Conservation (phyloP, 2,329 filamentous ascomycete species). For the Scytalidium lignicola region DNA sequence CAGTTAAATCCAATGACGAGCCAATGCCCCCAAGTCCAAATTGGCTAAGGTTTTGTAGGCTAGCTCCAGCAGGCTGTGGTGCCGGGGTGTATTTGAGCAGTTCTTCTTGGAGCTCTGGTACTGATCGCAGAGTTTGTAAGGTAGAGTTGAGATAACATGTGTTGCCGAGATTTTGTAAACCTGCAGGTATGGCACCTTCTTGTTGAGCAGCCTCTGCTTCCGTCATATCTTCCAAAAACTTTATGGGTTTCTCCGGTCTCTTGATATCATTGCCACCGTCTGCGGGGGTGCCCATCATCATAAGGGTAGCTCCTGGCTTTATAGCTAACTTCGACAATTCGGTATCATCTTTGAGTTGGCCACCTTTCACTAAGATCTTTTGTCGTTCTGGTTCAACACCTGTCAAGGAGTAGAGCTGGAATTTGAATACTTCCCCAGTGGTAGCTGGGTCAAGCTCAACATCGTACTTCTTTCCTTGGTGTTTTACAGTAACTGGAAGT, state of each 20-base stretch:
- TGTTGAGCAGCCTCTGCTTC: slow-evolving; percentile 83
- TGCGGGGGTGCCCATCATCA: slow-evolving; percentile 92
- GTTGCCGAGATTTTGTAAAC: slow-evolving; percentile 88
- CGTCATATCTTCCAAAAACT: slow-evolving; percentile 96
- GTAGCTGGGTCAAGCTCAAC: slow-evolving; percentile 82
- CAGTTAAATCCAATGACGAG: slow-evolving; percentile 63
- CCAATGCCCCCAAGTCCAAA: slow-evolving; percentile 37
- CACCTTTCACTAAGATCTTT: slow-evolving; percentile 91
- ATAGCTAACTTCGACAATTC: slow-evolving; percentile 78
- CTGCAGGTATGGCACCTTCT: slow-evolving; percentile 80
- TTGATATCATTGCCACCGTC: slow-evolving; percentile 54
- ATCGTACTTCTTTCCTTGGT: slow-evolving; percentile 92
- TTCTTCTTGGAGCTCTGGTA: slow-evolving; percentile 85
- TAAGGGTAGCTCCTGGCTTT: slow-evolving; percentile 81
- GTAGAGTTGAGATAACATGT: slow-evolving; percentile 99
- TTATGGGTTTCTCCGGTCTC: slow-evolving; percentile 74
- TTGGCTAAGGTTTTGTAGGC: slow-evolving; percentile 40
- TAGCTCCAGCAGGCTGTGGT: slow-evolving; percentile 18
- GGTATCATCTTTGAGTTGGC: slow-evolving; percentile 92
- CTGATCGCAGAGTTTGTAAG: slow-evolving; percentile 80
- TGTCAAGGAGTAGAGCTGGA: slow-evolving; percentile 90
- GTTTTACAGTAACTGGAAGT: slow-evolving; percentile 76
- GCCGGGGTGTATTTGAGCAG: slow-evolving; percentile 57
- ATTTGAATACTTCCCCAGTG: slow-evolving; percentile 90
- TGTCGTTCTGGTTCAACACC: slow-evolving; percentile 94